Percentiles rank a stretch among this genome's conserved stretches.
Conservation (phyloP, 148 eudicot species). For the Chenopodium quinoa region DNA sequence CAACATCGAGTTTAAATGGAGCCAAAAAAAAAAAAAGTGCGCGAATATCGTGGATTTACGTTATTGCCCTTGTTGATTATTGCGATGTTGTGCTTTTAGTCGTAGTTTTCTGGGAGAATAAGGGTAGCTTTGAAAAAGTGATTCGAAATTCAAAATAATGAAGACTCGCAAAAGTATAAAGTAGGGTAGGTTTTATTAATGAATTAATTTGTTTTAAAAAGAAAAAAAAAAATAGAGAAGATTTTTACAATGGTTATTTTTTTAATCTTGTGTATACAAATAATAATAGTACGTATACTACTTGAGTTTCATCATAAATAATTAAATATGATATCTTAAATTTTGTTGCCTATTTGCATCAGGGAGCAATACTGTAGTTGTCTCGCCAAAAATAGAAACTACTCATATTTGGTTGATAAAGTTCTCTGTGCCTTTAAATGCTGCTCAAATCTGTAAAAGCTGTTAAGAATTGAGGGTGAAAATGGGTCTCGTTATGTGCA, state of each 20-base stretch:
- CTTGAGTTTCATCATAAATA: too few relatives aligned
- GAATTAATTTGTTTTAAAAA: too few relatives aligned
- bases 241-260: too few relatives aligned
- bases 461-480: constrained; percentile 58
- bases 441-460: constrained; percentile 39
- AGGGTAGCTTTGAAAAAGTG: neutral
- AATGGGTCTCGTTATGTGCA: constrained; percentile 71
- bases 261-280: too few relatives aligned
- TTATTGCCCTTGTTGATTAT: neutral
- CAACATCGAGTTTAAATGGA: neutral
- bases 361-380: too few relatives aligned
- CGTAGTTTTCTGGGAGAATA: neutral
- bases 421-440: constrained; percentile 16
- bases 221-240: too few relatives aligned
- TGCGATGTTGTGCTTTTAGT: neutral
- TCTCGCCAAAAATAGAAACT: too few relatives aligned
- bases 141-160: constrained; percentile 24
- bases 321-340: too few relatives aligned
- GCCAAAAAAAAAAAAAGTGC: constrained; percentile 9
- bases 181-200: too few relatives aligned
- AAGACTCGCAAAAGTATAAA: neutral
- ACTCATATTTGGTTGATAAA: too few relatives aligned
- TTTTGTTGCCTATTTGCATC: too few relatives aligned
- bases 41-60: neutral
- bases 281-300: too few relatives aligned